Evolutionary conservation across 805 yeast genomes (phyloP).

Genomic region (Yamadazyma scolyti): DNA sequence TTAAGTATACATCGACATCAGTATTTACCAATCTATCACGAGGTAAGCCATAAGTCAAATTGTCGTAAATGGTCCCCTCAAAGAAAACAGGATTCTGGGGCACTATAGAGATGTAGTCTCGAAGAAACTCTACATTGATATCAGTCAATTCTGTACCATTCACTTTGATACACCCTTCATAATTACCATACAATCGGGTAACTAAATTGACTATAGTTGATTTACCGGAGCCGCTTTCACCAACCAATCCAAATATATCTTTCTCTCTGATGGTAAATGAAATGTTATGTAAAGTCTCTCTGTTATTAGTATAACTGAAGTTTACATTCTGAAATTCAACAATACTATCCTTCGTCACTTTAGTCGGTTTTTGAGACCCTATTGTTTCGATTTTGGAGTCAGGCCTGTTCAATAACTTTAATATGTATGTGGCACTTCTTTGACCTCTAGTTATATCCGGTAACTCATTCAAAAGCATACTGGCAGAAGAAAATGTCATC

Average conservation of each 20-base stretch:
- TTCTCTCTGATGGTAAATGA: conserved; percentile 40
- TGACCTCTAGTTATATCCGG: conserved; percentile 82
- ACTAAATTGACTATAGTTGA: conserved; percentile 67
- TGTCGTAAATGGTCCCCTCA: conserved; percentile 70
- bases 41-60: conserved; percentile 58
- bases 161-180: conserved; percentile 37
- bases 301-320: conserved; percentile 46
- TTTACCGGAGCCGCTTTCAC: conserved; percentile 91
- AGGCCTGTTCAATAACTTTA: conserved; percentile 33
- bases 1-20: conserved; percentile 38
- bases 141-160: conserved; percentile 40
- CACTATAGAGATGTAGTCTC: conserved; percentile 62
- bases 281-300: conserved; percentile 35
- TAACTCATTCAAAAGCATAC: conserved; percentile 56
- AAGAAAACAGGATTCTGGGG: conserved; percentile 72
- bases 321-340: conserved; percentile 42
- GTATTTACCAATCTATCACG: conserved; percentile 16
- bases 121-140: conserved; percentile 44
- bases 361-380: conserved; percentile 30
- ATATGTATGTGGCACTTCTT: conserved; percentile 56
- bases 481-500: conserved; percentile 67
- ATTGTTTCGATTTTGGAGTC: conserved; percentile 32
- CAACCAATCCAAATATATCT: conserved; percentile 65
- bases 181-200: conserved; percentile 46
- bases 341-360: conserved; percentile 9